These are phyloP conservation scores for Acorus calamus DNA, from an alignment of 106 monocot genomes.

Conservation along the genomic window DNA sequence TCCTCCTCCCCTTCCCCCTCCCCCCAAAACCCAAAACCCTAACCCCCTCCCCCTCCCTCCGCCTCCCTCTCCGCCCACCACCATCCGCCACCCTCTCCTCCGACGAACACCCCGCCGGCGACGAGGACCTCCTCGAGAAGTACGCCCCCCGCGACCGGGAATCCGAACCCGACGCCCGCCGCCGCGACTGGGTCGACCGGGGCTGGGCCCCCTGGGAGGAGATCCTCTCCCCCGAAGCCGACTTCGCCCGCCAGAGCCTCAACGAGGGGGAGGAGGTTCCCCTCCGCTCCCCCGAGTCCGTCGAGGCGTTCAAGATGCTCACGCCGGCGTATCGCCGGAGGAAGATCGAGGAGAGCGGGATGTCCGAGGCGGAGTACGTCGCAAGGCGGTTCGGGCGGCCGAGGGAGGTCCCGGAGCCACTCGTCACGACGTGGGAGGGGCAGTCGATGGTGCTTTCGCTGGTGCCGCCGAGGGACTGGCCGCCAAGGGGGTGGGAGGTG, in stretches of 20 bases:
- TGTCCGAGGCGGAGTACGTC: constrained; percentile 54
- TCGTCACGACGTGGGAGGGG: constrained; percentile 68
- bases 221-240: constrained; percentile 75
- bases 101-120: constrained; percentile 58
- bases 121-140: constrained; percentile 49
- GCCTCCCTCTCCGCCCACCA: neutral
- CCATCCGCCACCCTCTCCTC: constrained; percentile 29
- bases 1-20: neutral
- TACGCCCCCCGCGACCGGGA: constrained; percentile 47
- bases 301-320: constrained; percentile 88
- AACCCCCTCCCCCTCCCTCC: neutral
- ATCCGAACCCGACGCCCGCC: constrained; percentile 71
- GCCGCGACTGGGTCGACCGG: constrained; percentile 73
- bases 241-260: constrained; percentile 84
- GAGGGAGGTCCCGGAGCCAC: constrained; percentile 63
- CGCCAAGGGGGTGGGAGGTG: constrained; percentile 88
- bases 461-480: constrained; percentile 92
- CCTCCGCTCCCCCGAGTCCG: constrained; percentile 65
- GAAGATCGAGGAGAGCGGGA: constrained; percentile 65
- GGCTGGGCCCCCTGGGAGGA: constrained; percentile 99
- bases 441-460: constrained; percentile 32
- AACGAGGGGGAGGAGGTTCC: constrained; percentile 93
- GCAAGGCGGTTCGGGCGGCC: constrained; percentile 47
- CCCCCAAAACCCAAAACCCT: neutral
- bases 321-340: constrained; percentile 63